These are phyloP conservation scores for Oryza brachyantha DNA, from an alignment of 176 grass and related monocot genomes.

Conservation along the genomic window DNA sequence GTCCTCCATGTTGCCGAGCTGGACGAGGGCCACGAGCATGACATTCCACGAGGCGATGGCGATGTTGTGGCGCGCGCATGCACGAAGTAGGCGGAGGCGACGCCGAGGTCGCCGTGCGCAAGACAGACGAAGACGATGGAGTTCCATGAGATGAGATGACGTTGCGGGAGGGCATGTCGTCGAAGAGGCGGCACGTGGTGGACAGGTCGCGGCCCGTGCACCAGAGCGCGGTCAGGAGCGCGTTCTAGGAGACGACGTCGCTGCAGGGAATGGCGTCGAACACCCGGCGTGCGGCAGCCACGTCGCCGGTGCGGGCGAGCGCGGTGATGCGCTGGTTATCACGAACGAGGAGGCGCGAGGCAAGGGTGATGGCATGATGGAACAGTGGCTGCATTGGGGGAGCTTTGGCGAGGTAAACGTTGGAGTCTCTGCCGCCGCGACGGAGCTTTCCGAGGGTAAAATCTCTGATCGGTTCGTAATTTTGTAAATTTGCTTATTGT, in stretches of 20 bases:
- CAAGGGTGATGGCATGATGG: background rate
- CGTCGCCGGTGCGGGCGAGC: constrained; percentile 52
- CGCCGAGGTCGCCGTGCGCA: constrained; percentile 50
- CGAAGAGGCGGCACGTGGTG: constrained; percentile 57
- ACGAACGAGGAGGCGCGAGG: constrained; percentile 23
- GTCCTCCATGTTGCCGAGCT: constrained; percentile 43
- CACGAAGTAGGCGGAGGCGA: constrained; percentile 61
- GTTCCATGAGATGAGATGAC: constrained; percentile 94
- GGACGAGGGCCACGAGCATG: constrained; percentile 65
- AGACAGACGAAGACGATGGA: constrained; percentile 67
- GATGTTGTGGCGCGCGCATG: constrained; percentile 53
- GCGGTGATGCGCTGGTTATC: constrained; percentile 52
- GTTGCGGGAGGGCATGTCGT: constrained; percentile 63
- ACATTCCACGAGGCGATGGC: constrained; percentile 88
- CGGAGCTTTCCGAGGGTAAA: no score
- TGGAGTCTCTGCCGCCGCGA: no score
- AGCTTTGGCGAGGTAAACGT: background rate
- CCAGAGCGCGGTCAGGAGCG: constrained; percentile 76
- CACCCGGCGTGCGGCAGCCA: constrained; percentile 63
- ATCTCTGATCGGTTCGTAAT: no score
- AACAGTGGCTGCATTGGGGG: constrained; percentile 13
- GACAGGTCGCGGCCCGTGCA: constrained; percentile 50
- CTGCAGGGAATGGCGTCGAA: constrained; percentile 70
- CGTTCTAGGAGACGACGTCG: constrained; percentile 80
- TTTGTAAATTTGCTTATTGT: no score